phyloP scores from a whole-genome alignment of 2,329 filamentous ascomycete species.

The Sordariomycetes sp. region DNA sequence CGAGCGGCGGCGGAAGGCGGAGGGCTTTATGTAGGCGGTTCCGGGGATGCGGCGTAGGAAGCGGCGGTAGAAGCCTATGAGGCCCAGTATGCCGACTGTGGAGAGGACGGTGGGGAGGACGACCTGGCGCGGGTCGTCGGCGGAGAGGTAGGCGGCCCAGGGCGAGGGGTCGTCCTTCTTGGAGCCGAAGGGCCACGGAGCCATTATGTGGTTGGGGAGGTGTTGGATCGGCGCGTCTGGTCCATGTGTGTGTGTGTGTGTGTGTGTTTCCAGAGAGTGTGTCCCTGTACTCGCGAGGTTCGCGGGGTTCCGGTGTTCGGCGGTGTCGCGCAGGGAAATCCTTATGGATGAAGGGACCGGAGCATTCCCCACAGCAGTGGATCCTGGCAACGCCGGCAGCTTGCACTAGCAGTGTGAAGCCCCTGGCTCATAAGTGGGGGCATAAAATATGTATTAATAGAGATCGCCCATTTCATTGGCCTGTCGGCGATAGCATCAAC shows the following conservation, averaged over 20 bases:
- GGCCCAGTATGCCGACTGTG: slow-evolving; percentile 24
- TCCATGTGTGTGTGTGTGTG: neutral
- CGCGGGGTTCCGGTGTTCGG: neutral
- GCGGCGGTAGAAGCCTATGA: slow-evolving; percentile 51
- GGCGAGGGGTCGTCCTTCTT: neutral
- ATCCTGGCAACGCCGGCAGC: no score
- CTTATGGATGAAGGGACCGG: neutral
- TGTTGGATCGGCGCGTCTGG: neutral
- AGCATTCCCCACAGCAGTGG: neutral
- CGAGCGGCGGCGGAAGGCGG: slow-evolving; percentile 63
- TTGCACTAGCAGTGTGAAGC: no score
- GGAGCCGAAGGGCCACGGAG: slow-evolving; percentile 2
- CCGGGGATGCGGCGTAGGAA: slow-evolving; percentile 80
- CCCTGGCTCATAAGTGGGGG: no score
- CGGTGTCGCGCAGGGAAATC: neutral
- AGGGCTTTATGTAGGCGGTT: slow-evolving; percentile 62
- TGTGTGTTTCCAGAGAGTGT: no score
- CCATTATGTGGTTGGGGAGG: slow-evolving; percentile 1
- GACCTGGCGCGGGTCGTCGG: slow-evolving; percentile 1
- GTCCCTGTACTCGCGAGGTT: neutral
- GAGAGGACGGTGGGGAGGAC: slow-evolving; percentile 20
- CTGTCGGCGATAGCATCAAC: neutral
- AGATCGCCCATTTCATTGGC: no score
- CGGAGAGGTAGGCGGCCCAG: neutral
- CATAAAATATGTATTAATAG: no score